Base-by-base conservation (phyloP, 768 basidiomycete species). In the Suillus fuscotomentosus region DNA sequence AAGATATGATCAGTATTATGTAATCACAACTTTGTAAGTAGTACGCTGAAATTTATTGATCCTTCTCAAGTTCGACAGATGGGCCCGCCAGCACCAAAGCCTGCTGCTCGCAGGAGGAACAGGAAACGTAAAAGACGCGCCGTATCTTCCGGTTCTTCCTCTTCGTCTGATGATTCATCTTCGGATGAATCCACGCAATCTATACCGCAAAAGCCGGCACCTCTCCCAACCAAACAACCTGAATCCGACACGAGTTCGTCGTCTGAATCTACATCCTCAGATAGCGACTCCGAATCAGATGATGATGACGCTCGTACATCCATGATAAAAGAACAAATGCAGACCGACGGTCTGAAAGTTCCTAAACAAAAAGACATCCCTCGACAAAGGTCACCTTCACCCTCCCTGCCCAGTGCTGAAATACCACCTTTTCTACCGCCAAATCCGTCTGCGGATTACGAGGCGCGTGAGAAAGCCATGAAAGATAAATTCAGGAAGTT, bases 401-500 rank as follows among this genome's bases (percentile, higher is more conserved):
- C 74, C 0, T 66, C 63, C 31, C 57, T 48, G 20, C 56, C 56
- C 31, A 47, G 47, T 31, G 63, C 65, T 8, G 69, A 69, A 22
- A 77, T 90, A 11, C 90, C 89, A 0, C 79, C 89, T 1, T 90
- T 92, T 70, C 70, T 89, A 14, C 79, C 85, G 4, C 66, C 75
- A 20, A 67, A 68, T 20, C 70, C 69, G 0, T 60, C 70, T 4
- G 60, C 66, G 27, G 75, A 79, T 39, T 71, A 75, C 7, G 69
- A 72, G 15, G 74, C 80, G 54, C 75, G 79, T 38, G 89, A 93
- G 65, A 77, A 82, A 51, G 71, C 73, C 9, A 73, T 94, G 71
- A 88, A 86, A 70, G 85, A 85, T 41, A 84, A 81, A 51, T 95
- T 95, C 73, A 80, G 88, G 62, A 88, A 88, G 73, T 94, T 95